A percentile compares a stretch with the other conserved stretches of the same genome.
Conservation (phyloP, 1,284 basidiomycete species). For the Ustilago shanxiensis region DNA sequence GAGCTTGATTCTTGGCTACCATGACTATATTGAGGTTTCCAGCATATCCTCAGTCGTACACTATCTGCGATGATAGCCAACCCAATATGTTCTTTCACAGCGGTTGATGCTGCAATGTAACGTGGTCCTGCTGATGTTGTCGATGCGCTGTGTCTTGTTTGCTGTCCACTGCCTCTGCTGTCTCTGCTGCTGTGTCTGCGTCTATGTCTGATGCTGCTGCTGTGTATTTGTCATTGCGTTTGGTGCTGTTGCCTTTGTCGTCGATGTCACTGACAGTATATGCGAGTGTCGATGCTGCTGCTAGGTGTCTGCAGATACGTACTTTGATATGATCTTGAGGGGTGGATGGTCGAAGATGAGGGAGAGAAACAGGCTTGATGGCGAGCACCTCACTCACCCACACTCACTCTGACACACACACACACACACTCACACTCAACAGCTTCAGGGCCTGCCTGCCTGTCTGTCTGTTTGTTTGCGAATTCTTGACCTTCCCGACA, state of each 20-base stretch:
- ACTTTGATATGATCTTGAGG: slow-evolving; percentile 58
- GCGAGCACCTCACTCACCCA: slow-evolving; percentile 19
- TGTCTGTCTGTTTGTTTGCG: not conserved
- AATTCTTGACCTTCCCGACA: not conserved
- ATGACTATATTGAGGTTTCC: too few relatives aligned
- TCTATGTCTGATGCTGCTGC: not conserved
- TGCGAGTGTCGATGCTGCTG: slow-evolving; percentile 10
- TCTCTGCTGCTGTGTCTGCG: slow-evolving; percentile 5
- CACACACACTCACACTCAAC: not conserved
- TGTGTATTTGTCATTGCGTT: not conserved
- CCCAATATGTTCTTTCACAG: not conserved
- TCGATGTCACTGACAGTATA: slow-evolving; percentile 2
- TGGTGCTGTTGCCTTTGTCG: slow-evolving; percentile 1
- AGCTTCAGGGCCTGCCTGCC: not conserved
- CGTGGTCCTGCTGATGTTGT: not conserved
- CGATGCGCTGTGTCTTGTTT: not conserved
- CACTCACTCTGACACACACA: slow-evolving; percentile 3
- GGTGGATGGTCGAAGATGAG: slow-evolving; percentile 55
- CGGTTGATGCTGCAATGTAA: not conserved
- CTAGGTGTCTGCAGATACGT: slow-evolving; percentile 29
- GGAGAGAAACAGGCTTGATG: slow-evolving; percentile 25
- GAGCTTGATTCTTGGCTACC: too few relatives aligned
- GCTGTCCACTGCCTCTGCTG: slow-evolving; percentile 8
- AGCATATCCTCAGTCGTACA: too few relatives aligned
- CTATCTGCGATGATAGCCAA: too few relatives aligned